Conservation (phyloP, 1,284 basidiomycete genomes). For the Termitomyces sp. region DNA sequence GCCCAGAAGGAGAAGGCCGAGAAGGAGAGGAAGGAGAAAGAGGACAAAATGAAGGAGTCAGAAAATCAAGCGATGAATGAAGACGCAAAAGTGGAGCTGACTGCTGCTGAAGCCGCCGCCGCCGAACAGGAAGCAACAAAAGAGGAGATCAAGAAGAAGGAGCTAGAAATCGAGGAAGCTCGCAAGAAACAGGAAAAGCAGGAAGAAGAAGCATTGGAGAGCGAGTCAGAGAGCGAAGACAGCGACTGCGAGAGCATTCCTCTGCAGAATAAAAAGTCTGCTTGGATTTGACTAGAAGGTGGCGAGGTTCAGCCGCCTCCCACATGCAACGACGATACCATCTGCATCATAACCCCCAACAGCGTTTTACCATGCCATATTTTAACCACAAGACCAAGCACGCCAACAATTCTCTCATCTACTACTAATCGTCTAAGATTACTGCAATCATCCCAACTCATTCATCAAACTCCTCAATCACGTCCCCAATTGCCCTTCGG, state of each 20-base stretch:
- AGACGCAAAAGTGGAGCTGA: slow-evolving; percentile 33
- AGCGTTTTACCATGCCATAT: neutral
- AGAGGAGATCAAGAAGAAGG: slow-evolving; percentile 29
- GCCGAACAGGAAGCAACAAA: slow-evolving; percentile 22
- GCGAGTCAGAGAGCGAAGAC: slow-evolving; percentile 22
- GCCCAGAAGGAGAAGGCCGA: slow-evolving; percentile 47
- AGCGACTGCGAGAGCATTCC: slow-evolving; percentile 24
- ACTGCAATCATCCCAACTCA: neutral
- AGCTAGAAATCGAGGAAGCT: slow-evolving; percentile 21
- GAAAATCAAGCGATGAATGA: slow-evolving; percentile 40
- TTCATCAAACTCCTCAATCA: neutral
- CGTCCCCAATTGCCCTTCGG: slow-evolving; percentile 16
- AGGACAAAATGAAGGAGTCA: slow-evolving; percentile 30
- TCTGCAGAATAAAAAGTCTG: slow-evolving; percentile 17
- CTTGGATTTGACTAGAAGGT: slow-evolving; percentile 25
- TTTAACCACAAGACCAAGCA: slow-evolving; percentile 10
- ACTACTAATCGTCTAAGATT: slow-evolving; percentile 16
- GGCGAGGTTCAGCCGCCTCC: slow-evolving; percentile 2
- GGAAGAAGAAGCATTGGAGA: slow-evolving; percentile 9
- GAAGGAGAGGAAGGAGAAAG: slow-evolving; percentile 42
- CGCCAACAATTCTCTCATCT: slow-evolving; percentile 2
- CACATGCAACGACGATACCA: slow-evolving; percentile 12
- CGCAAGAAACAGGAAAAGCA: slow-evolving; percentile 18
- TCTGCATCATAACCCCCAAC: slow-evolving; percentile 9
- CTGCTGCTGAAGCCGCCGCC: slow-evolving; percentile 22